Percentiles rank a stretch among this genome's conserved stretches.
Conservation (phyloP, 148 eudicot species). For the Heliamphora exappendiculata region DNA sequence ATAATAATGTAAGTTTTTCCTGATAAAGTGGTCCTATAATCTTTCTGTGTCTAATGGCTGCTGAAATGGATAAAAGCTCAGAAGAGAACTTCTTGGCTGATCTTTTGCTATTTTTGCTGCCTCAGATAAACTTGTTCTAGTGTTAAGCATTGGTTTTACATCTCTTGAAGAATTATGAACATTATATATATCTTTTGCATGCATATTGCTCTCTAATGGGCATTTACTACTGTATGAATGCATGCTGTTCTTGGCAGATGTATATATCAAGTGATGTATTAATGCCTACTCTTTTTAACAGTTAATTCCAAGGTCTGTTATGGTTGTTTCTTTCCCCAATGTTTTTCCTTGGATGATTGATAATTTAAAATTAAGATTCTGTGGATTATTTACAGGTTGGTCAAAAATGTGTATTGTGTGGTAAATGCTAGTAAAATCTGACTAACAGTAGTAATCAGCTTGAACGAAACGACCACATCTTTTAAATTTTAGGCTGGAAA, state of each 20-base stretch:
- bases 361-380: neutral
- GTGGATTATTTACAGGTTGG: neutral
- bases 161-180: neutral
- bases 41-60: neutral
- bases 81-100: neutral
- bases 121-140: neutral
- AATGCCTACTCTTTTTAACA: neutral
- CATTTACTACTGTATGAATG: neutral
- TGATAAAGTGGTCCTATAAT: neutral
- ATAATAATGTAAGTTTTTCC: neutral
- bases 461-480: neutral
- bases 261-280: neutral
- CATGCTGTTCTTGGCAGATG: neutral
- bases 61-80: neutral
- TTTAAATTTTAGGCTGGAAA: neutral
- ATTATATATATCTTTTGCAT: neutral
- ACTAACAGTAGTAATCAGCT: neutral
- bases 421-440: neutral
- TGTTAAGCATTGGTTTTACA: neutral
- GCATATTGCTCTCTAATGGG: neutral
- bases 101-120: neutral
- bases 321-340: neutral
- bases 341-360: too few relatives aligned
- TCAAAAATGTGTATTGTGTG: neutral
- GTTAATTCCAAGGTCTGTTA: neutral